Evolutionary conservation across 139 green algal species (phyloP), one percentile per base, ranked within the genome.

Genomic region (Asterochloris erici): DNA sequence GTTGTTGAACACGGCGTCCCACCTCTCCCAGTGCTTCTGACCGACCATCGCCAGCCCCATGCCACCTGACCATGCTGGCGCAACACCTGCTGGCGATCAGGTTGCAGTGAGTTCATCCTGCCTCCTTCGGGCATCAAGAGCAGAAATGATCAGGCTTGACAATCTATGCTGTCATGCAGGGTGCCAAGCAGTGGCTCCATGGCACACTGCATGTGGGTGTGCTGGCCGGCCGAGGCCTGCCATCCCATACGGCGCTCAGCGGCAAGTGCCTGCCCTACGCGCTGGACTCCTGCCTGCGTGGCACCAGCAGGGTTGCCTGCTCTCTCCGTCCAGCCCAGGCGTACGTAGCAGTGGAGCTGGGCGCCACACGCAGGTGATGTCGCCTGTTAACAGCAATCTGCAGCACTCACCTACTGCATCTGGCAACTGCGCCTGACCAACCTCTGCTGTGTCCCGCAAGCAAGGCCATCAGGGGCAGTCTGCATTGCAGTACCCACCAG

Each of bases 151-250:
- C 6, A n/a, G 38, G 38, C 38, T 54, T 54, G 38, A 54, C 38
- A 54, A 54, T 54, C 2, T 54, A 6, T 54, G n/a, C 6, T 54
- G 6, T 54, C 38, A 54, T 54, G 66, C 66, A 71, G 66, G 66
- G 19, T 13, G 66, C 17, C 21, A 71, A 71, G 17, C 19, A 60
- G 14, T 86, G 77, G 82, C 77, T 86, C 29, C 82, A 86, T 38
- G 82, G 82, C 28, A 79, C 77, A 6, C 77, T 86, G 17, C 74
- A 86, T 60, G 77, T 82, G 10, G 70, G 23, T 0, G 61, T 86
- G 12, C 62, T 79, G 47, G 77, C 68, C 29, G 82, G 61, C 13
- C 17, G 29, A 17, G 28, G 75, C 69, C 69, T 86, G 63, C 82
- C 82, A 13, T 54, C 47, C 10, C 68, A 83, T 60, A 81, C 62